A percentile compares a stretch with the other conserved stretches of the same genome.
These are phyloP conservation scores for Fusarium piperis DNA, from an alignment of 2,329 filamentous ascomycete genomes.

Conservation along the genomic window DNA sequence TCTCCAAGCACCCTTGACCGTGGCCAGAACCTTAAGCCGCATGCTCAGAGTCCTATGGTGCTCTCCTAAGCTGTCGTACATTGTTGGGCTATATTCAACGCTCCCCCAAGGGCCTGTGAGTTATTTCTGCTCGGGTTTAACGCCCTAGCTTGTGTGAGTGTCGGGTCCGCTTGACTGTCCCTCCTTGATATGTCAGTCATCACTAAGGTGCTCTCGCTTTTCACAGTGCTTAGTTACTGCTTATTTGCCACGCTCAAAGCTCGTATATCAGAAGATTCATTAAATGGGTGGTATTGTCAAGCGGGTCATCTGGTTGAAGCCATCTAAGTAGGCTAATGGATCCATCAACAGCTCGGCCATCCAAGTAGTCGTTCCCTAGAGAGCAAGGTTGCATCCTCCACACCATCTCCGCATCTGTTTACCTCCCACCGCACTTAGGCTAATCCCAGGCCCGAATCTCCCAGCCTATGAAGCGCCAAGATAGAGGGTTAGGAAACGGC, in stretches of 20 bases:
- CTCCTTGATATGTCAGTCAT: neutral
- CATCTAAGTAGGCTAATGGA: neutral
- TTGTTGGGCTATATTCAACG: neutral
- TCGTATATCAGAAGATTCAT: neutral
- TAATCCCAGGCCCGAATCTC: slow-evolving; percentile 5
- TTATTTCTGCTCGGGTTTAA: neutral
- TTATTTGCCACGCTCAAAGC: neutral
- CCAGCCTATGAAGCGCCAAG: neutral
- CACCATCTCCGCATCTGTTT: neutral
- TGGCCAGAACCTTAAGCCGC: neutral
- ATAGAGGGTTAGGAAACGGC: neutral
- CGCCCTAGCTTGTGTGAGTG: neutral
- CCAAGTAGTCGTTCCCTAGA: neutral
- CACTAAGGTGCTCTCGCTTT: neutral
- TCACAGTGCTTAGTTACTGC: neutral
- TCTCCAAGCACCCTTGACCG: neutral
- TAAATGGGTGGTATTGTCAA: neutral
- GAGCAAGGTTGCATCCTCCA: neutral
- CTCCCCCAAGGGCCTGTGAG: neutral
- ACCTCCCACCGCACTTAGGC: slow-evolving; percentile 7
- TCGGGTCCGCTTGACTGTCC: neutral
- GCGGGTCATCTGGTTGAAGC: neutral
- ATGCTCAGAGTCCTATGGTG: neutral
- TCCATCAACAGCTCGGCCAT: neutral
- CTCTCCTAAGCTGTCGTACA: neutral